Conservation (phyloP, 495 filamentous ascomycete species). For the Darksidea phi region DNA sequence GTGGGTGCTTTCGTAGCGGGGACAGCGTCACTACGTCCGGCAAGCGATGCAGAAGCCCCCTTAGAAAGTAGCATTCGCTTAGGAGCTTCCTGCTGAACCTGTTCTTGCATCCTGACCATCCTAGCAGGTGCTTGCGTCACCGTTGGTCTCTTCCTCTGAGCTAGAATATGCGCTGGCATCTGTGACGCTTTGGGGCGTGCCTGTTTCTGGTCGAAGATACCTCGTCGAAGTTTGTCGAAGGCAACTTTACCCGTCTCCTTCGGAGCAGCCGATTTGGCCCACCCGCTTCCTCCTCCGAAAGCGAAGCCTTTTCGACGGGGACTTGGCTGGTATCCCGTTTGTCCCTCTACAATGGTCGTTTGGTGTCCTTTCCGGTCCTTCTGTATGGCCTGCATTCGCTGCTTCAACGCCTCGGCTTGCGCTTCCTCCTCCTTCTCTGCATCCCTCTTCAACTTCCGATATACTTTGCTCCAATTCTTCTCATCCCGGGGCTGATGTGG, state of each 20-base stretch:
- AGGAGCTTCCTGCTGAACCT: conserved; percentile 1
- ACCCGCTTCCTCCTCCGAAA: background rate
- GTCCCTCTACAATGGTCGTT: conserved; percentile 25
- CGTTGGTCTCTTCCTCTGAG: conserved; percentile 7
- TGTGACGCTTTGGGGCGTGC: conserved; percentile 21
- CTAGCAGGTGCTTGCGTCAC: conserved; percentile 16
- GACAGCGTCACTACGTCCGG: background rate
- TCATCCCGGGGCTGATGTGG: conserved; percentile 57
- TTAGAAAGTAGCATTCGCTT: conserved; percentile 9
- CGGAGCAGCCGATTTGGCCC: conserved; percentile 5
- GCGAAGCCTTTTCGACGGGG: conserved; percentile 3
- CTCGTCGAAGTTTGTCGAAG: conserved; percentile 25
- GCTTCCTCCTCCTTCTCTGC: conserved; percentile 31
- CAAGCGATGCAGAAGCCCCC: conserved; percentile 6
- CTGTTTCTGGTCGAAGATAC: conserved; percentile 19
- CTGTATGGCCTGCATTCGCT: conserved; percentile 22
- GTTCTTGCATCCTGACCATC: conserved; percentile 7
- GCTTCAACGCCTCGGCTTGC: conserved; percentile 29
- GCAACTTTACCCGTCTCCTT: conserved; percentile 23
- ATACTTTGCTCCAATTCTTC: conserved; percentile 63
- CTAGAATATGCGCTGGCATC: conserved; percentile 23
- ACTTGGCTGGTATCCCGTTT: conserved; percentile 8
- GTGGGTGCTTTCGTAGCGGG: background rate
- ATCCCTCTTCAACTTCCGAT: conserved; percentile 42
- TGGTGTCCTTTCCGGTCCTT: conserved; percentile 25